Evolutionary conservation across 306 rosid genomes (phyloP).

Genomic region (Trifolium subterraneum): DNA sequence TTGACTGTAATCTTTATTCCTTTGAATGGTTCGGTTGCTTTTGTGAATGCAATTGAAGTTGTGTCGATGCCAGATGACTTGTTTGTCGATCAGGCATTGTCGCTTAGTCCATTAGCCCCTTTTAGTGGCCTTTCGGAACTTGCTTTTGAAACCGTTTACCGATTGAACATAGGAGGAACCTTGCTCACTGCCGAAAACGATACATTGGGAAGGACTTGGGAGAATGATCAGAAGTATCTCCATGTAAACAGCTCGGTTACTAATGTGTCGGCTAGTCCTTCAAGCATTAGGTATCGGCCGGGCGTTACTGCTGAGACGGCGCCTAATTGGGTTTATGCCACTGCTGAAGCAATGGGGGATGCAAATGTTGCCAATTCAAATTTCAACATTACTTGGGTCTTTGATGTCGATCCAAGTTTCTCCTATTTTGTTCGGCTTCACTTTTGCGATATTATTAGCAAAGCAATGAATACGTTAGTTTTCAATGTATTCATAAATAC

Average conservation of each 20-base stretch:
- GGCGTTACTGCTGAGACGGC: constrained; percentile 75
- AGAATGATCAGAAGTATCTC: constrained; percentile 77
- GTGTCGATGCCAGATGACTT: constrained; percentile 79
- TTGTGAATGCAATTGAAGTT: constrained; percentile 94
- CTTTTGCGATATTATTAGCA: constrained; percentile 88
- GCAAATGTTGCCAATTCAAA: constrained; percentile 66
- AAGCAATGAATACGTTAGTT: constrained; percentile 66
- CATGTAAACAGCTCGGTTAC: constrained; percentile 78
- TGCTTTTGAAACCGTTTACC: constrained; percentile 83
- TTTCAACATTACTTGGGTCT: constrained; percentile 96
- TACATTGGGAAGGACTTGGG: constrained; percentile 93
- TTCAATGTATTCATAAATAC: constrained; percentile 81
- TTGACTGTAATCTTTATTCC: constrained; percentile 76
- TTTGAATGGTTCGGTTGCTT: constrained; percentile 69
- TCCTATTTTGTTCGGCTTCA: constrained; percentile 78
- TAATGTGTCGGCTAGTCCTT: constrained; percentile 64
- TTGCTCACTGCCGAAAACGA: constrained; percentile 77
- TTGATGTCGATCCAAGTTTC: constrained; percentile 69
- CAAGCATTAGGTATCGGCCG: constrained; percentile 59
- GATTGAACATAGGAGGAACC: constrained; percentile 89
- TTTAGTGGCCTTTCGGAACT: constrained; percentile 67
- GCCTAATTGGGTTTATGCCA: constrained; percentile 89
- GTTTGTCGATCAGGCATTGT: constrained; percentile 77
- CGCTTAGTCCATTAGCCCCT: constrained; percentile 64
- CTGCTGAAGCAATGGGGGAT: constrained; percentile 83